Percentiles rank a stretch among this genome's conserved stretches.
Evolutionary conservation across 768 basidiomycete genomes (phyloP).

Genomic region (Lyophyllum semitale): DNA sequence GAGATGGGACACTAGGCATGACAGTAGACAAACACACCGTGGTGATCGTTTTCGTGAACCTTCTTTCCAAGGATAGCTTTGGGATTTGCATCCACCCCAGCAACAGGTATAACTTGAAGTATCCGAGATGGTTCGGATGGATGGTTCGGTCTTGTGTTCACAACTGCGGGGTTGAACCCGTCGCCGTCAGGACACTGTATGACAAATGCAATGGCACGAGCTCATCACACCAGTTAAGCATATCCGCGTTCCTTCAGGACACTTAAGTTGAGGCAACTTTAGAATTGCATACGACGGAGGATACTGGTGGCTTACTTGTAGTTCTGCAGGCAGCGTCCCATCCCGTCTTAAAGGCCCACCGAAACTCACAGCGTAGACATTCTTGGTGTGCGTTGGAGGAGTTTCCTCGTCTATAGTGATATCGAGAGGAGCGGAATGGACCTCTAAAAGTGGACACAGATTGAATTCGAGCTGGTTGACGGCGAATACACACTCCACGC

Average conservation of each 20-base stretch:
- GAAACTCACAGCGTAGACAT: slow-evolving; percentile 29
- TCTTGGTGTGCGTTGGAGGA: slow-evolving; percentile 30
- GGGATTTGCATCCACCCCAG: slow-evolving; percentile 17
- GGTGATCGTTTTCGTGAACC: slow-evolving; percentile 13
- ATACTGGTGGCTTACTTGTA: slow-evolving; percentile 24
- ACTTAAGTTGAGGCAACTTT: slow-evolving; percentile 21
- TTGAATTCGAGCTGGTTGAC: slow-evolving; percentile 21
- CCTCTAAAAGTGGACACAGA: slow-evolving; percentile 27
- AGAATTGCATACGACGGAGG: not conserved
- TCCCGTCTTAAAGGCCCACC: slow-evolving; percentile 22
- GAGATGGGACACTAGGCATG: not conserved
- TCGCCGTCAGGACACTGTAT: not conserved
- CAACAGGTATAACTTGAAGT: slow-evolving; percentile 36
- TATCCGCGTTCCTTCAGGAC: slow-evolving; percentile 31
- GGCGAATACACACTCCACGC: slow-evolving; percentile 19
- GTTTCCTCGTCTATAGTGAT: slow-evolving; percentile 25
- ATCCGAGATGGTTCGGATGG: slow-evolving; percentile 34
- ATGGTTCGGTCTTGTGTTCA: slow-evolving; percentile 32
- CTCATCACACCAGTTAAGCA: slow-evolving; percentile 26
- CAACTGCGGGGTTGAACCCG: slow-evolving; percentile 11
- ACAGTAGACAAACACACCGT: slow-evolving; percentile 2
- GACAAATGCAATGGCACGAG: not conserved
- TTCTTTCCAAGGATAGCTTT: slow-evolving; percentile 21
- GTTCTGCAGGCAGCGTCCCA: slow-evolving; percentile 28
- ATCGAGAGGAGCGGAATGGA: slow-evolving; percentile 4